Percentiles rank a stretch among this genome's conserved stretches.
phyloP scores from a whole-genome alignment of 768 basidiomycete species.

The Mycena kentingensis region DNA sequence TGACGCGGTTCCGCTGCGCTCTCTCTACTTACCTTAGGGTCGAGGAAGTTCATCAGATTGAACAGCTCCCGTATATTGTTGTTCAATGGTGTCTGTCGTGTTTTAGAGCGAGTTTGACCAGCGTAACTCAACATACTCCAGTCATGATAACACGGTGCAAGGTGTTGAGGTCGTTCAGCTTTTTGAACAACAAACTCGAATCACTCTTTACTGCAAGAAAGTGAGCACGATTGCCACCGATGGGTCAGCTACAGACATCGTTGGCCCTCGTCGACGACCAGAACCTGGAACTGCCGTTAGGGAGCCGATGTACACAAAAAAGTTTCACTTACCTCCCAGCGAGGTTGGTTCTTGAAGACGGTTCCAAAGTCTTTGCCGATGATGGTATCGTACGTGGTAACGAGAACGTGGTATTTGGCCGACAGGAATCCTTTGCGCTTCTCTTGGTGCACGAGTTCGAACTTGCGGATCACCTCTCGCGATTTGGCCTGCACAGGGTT shows the following conservation, averaged over 20 bases:
- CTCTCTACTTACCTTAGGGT: conserved; percentile 40
- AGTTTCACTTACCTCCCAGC: conserved; percentile 71
- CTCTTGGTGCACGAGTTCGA: conserved; percentile 71
- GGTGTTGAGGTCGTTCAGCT: conserved; percentile 76
- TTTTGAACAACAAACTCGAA: conserved; percentile 74
- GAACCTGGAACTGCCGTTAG: conserved; percentile 37
- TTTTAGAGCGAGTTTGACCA: not conserved
- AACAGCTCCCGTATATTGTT: conserved; percentile 97
- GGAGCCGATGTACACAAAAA: not conserved
- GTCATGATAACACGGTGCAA: conserved; percentile 88
- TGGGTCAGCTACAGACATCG: conserved; percentile 56
- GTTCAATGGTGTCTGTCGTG: conserved; percentile 83
- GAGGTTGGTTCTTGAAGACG: conserved; percentile 78
- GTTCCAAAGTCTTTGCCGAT: conserved; percentile 68
- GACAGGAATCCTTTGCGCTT: conserved; percentile 44
- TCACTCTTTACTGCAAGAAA: conserved; percentile 76
- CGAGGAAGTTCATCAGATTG: conserved; percentile 96
- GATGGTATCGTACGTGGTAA: conserved; percentile 92
- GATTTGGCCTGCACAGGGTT: conserved; percentile 56
- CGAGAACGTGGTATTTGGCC: conserved; percentile 82
- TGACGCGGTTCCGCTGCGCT: no score
- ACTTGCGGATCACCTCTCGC: conserved; percentile 77
- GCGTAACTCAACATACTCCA: conserved; percentile 50
- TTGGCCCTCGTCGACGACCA: conserved; percentile 93
- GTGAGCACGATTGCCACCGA: conserved; percentile 9